Evolutionary conservation across 1,284 basidiomycete species (phyloP), one percentile per base, ranked within the genome.

Genomic region (Chalciporus piperatoides): DNA sequence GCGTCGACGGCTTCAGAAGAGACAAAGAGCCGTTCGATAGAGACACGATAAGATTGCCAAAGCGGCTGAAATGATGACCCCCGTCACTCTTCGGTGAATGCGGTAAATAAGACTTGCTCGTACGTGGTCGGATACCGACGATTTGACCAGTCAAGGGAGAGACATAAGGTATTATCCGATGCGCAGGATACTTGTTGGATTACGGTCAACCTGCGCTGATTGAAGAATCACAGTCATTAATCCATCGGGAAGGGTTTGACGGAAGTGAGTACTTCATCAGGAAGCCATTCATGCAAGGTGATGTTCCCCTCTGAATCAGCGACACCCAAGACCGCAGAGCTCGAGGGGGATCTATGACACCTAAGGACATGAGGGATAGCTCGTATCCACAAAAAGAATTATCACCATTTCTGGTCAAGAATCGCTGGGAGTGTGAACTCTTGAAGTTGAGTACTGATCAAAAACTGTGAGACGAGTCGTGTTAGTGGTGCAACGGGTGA

Each of bases 321-420:
- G 28, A 93, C 75, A 2, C 74, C 87, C 9, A 95, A 70, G 2
- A 80, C 49, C 0, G 84, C 76, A 2, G 71, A 51, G 2, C 60
- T 64, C 3, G 68, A 61, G 5, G 63, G 58, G n/a, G 69, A 65
- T 60, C 71, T 69, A 64, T 84, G 80, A 58, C 80, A 84, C 83
- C 84, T 86, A 57, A 17, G 44, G 10, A 41, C 7, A 46, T 56
- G 42, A 48, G 51, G n/a, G 25, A 40, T n/a, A 11, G 1, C 14
- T 24, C 39, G 14, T 23, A 5, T 23, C 15, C 17, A 27, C 25
- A 32, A 44, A 10, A 17, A 15, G 8, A 0, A 23, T n/a, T n/a
- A 23, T 68, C 57, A 91, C 94, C 94, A 97, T 77, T 96, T 96
- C 77, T 92, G 84, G 63, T 97, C 94, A n/a, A 89, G 75, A 23